These are phyloP conservation scores for Fusarium euwallaceae DNA, from an alignment of 2,329 filamentous ascomycete species.

Conservation along the genomic window DNA sequence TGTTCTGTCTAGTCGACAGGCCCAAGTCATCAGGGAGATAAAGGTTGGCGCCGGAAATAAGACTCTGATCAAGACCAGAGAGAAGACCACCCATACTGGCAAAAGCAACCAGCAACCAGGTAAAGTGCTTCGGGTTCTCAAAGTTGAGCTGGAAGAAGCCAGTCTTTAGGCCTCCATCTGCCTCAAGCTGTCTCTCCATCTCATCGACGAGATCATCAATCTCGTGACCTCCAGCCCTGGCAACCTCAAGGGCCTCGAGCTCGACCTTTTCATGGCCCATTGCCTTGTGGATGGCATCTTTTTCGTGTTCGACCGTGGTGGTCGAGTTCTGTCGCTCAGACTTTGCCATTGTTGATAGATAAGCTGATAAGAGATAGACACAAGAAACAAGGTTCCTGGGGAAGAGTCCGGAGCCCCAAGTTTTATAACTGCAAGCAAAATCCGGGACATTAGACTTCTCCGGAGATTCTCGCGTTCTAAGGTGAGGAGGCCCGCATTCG, in stretches of 20 bases:
- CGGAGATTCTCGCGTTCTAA: slow-evolving; percentile 11
- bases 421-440: slow-evolving; percentile 27
- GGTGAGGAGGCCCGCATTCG: slow-evolving; percentile 18
- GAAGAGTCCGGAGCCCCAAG: slow-evolving; percentile 25
- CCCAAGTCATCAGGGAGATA: slow-evolving; percentile 71
- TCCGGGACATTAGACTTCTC: slow-evolving; percentile 35
- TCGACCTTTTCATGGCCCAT: slow-evolving; percentile 46
- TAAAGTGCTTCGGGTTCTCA: slow-evolving; percentile 72
- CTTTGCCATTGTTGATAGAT: slow-evolving; percentile 28
- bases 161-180: slow-evolving; percentile 48
- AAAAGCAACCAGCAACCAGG: slow-evolving; percentile 76
- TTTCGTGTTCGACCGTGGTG: slow-evolving; percentile 37
- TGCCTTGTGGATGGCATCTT: slow-evolving; percentile 36
- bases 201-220: slow-evolving; percentile 56
- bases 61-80: slow-evolving; percentile 78
- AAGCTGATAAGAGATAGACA: slow-evolving; percentile 5
- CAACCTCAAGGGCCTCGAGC: slow-evolving; percentile 54
- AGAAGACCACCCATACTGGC: slow-evolving; percentile 82
- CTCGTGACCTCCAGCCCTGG: slow-evolving; percentile 51
- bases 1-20: slow-evolving; percentile 69
- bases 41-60: slow-evolving; percentile 79
- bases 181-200: slow-evolving; percentile 58
- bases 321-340: slow-evolving; percentile 38
- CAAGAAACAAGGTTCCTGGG: slow-evolving; percentile 1
- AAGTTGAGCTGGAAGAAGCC: slow-evolving; percentile 69